Evolutionary conservation across 305 asterid species (phyloP).

Genomic region (Ilex paraguariensis): DNA sequence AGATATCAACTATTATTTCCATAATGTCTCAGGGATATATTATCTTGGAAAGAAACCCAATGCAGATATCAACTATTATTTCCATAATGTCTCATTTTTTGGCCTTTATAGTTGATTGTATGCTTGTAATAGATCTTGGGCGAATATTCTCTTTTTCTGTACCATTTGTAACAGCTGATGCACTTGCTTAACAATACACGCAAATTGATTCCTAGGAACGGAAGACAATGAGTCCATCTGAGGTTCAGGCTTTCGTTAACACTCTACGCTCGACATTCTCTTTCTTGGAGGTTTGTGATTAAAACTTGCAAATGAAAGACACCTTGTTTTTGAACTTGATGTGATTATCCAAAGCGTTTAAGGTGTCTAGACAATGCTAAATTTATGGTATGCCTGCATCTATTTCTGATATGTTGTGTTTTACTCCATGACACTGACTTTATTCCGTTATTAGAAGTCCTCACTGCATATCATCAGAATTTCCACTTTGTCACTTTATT

Average conservation of each 20-base stretch:
- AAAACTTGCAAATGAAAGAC: not conserved
- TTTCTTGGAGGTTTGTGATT: conserved; percentile 58
- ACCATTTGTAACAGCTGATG: conserved; percentile 5
- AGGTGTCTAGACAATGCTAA: too few species aligned
- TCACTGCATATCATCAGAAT: not conserved
- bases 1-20: too few species aligned
- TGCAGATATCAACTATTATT: too few species aligned
- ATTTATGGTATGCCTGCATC: too few species aligned
- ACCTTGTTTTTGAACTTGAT: not conserved
- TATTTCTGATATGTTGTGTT: too few species aligned
- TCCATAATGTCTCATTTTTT: too few species aligned
- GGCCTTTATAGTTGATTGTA: too few species aligned
- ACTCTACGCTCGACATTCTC: conserved; percentile 74
- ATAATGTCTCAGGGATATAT: too few species aligned
- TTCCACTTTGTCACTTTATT: too few species aligned
- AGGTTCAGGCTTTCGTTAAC: conserved; percentile 59
- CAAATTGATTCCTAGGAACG: conserved; percentile 49
- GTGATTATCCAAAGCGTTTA: not conserved
- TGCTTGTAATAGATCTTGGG: not conserved
- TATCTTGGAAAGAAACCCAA: too few species aligned
- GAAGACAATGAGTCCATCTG: conserved; percentile 62
- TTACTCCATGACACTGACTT: not conserved
- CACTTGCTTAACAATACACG: conserved; percentile 4
- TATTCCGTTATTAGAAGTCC: conserved; percentile 9
- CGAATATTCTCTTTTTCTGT: conserved; percentile 1